phyloP scores from a whole-genome alignment of 257 asterid genomes.

The Rhazya stricta region DNA sequence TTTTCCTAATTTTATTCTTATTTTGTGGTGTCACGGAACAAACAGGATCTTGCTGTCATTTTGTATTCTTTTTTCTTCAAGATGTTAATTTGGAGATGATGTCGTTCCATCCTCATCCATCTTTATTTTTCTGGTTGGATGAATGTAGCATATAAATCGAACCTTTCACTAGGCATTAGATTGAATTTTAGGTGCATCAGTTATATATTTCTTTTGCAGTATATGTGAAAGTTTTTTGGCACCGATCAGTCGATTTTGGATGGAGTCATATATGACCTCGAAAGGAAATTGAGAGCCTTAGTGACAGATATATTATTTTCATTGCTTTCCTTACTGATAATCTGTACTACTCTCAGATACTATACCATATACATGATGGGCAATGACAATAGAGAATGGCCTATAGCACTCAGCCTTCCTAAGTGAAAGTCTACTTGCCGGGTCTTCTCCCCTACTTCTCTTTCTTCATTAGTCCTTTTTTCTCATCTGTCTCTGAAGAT shows the following conservation, averaged over 20 bases:
- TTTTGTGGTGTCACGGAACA: neutral
- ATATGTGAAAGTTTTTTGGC: neutral
- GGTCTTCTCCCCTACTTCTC: too few species aligned
- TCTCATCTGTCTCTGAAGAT: too few species aligned
- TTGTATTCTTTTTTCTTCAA: neutral
- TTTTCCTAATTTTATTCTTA: neutral
- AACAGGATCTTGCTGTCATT: neutral
- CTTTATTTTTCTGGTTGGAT: neutral
- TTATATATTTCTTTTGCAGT: neutral
- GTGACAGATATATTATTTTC: too few species aligned
- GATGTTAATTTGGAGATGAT: neutral
- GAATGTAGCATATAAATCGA: neutral
- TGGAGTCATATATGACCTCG: neutral
- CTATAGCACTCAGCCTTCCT: neutral
- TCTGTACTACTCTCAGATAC: neutral
- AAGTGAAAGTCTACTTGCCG: too few species aligned
- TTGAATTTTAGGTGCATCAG: neutral
- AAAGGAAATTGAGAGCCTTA: neutral
- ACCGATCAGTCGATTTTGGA: neutral
- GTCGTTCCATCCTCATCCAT: neutral
- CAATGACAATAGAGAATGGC: neutral
- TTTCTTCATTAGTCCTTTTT: too few species aligned
- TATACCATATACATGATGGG: neutral
- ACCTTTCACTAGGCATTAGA: neutral
- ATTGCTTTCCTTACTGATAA: neutral